phyloP scores from a whole-genome alignment of 148 eudicot species.

The Diospyros kaki region DNA sequence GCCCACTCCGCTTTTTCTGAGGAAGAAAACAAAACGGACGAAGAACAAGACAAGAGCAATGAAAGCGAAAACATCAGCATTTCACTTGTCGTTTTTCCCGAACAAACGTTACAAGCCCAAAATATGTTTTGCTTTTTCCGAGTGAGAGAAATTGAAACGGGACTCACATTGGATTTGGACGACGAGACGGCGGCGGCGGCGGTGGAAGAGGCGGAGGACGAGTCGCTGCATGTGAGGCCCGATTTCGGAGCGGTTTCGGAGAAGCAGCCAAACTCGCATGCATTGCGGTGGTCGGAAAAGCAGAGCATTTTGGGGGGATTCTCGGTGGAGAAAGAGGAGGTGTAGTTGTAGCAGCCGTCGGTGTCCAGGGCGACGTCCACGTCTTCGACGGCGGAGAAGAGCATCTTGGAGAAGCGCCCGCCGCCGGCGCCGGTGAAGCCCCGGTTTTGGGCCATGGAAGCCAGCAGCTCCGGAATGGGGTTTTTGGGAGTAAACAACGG shows the following conservation, averaged over 20 bases:
- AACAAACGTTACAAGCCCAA: slow-evolving; percentile 8
- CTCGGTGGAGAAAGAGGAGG: slow-evolving; percentile 14
- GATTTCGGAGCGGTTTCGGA: slow-evolving; percentile 20
- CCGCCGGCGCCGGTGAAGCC: slow-evolving; percentile 24
- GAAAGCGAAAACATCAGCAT: slow-evolving; percentile 8
- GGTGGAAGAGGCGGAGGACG: slow-evolving; percentile 16
- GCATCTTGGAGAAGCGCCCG: slow-evolving; percentile 27
- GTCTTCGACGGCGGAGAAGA: slow-evolving; percentile 15
- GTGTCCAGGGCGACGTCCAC: slow-evolving; percentile 24
- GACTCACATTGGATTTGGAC: slow-evolving; percentile 15
- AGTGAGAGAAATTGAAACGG: background rate
- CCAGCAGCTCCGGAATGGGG: background rate
- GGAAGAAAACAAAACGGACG: background rate
- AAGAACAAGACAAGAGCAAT: background rate
- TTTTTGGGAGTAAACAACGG: slow-evolving; percentile 28
- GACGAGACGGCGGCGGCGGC: slow-evolving; percentile 5
- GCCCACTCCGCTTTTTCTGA: slow-evolving; percentile 32
- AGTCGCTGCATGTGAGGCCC: slow-evolving; percentile 23
- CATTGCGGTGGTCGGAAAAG: slow-evolving; percentile 26
- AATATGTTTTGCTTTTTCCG: background rate
- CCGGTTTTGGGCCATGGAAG: slow-evolving; percentile 14
- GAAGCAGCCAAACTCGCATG: background rate
- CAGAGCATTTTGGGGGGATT: slow-evolving; percentile 44
- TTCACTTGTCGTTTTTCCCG: slow-evolving; percentile 2
- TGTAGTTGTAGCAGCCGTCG: slow-evolving; percentile 14